Base-by-base conservation (phyloP, 179 eudicot genomes). In the Spergularia azorica region DNA sequence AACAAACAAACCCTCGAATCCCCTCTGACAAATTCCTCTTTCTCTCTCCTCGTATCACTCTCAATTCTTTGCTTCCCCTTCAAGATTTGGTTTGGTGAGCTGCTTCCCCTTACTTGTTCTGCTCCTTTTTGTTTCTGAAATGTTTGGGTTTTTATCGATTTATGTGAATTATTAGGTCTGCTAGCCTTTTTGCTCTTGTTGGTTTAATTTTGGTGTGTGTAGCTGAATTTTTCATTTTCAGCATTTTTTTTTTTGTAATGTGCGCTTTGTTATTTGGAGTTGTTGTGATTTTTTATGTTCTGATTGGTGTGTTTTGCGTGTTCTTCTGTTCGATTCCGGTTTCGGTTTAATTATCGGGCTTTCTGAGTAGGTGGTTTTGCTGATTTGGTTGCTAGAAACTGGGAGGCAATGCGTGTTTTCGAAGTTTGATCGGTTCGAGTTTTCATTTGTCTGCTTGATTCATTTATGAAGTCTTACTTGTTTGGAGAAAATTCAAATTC, bases 371-470 rank as follows among this genome's bases (percentile, higher is more conserved):
- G 3, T 16, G 20, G 14, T 58, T 4, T 56, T 14, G 14, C 4
- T 58, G 21, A 17, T 16, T 3, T 2, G 21, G 62, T 58, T 58
- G 5, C 9, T 16, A 12, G 20, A 11, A 41, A 65, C n/a, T 65
- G 52, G 70, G 39, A 68, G 41, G 16, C 12, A 68, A 68, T 68
- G 72, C 50, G 72, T 56, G 54, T 41, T 43, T 43, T 2, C 20
- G 64, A 36, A 61, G 14, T 43, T 43, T 43, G 48, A 43, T 43
- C 8, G 48, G 48, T 61, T 41, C 54, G 8, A 67, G 15, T 43
- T 46, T 46, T 17, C 12, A 16, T 41, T 3, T 17, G 2, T 41
- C 46, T 9, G 32, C 32, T n/a, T n/a, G n/a, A n/a, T n/a, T n/a
- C n/a, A n/a, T n/a, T n/a, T n/a, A n/a, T n/a, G n/a, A n/a, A n/a